phyloP scores from a whole-genome alignment of 164 flowering plant genomes.

The Paratinospora sagittata region DNA sequence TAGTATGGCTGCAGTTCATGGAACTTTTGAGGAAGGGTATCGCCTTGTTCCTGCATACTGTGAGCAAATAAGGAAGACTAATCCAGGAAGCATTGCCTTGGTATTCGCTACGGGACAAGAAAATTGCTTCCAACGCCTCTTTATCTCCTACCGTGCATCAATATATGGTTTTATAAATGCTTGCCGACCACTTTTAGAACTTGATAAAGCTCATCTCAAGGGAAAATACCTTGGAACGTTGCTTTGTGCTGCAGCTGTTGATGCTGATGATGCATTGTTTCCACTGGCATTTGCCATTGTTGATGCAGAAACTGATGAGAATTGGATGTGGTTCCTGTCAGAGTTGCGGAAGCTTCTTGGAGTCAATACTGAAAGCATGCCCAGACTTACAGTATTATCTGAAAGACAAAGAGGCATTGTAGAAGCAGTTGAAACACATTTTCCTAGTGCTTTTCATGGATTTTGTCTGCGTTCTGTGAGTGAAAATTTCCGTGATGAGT shows the following conservation, averaged over 20 bases:
- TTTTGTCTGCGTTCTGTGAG: constrained; percentile 49
- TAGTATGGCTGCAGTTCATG: constrained; percentile 94
- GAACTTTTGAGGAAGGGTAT: constrained; percentile 59
- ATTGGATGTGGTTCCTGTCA: constrained; percentile 69
- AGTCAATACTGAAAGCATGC: constrained; percentile 68
- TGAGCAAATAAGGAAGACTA: constrained; percentile 49
- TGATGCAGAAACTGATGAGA: constrained; percentile 82
- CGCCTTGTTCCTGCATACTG: constrained; percentile 55
- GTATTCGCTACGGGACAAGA: constrained; percentile 81
- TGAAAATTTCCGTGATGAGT: constrained; percentile 57
- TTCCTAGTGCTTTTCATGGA: constrained; percentile 54
- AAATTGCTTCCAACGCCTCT: constrained; percentile 82
- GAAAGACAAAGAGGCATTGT: constrained; percentile 43
- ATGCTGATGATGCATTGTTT: constrained; percentile 69
- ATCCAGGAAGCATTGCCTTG: constrained; percentile 69
- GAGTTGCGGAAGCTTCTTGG: constrained; percentile 78
- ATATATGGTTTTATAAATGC: constrained; percentile 87
- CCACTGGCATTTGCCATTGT: constrained; percentile 90
- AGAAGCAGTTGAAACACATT: constrained; percentile 54
- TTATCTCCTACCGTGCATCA: constrained; percentile 83
- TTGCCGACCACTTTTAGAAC: constrained; percentile 89
- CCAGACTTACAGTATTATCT: constrained; percentile 49
- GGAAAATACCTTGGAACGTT: constrained; percentile 83
- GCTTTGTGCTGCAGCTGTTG: constrained; percentile 83
- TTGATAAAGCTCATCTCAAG: constrained; percentile 78